Base-by-base conservation (phyloP, 1,284 basidiomycete genomes). In the Marasmius sp. region DNA sequence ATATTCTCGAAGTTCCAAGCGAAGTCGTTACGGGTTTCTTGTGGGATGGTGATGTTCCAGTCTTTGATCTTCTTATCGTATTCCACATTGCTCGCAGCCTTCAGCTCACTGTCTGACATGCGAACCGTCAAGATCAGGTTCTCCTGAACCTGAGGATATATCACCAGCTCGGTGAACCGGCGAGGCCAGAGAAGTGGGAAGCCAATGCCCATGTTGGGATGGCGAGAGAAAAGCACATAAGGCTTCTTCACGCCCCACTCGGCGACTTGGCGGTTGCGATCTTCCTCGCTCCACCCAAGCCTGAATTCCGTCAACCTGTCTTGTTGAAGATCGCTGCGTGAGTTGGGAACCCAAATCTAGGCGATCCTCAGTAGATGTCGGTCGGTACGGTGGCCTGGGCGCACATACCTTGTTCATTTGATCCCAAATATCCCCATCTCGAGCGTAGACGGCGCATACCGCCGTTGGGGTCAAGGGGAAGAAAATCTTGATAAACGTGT, bases 81-180 rank as follows among this genome's bases (percentile, higher is more conserved):
- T 5, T 57, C 10, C 9, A 57, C 33, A 45, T 45, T 54, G 52
- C 20, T 45, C 6, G 7, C 55, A 57, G n/a, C 33, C 11, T 41
- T 22, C 20, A 57, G 38, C 20, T 57, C 11, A 2, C 45, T 14
- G 55, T 57, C 39, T 36, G 55, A 57, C 7, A 57, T 57, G 1
- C 39, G 37, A 11, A 41, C 43, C 14, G 18, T 45, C 6, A 60
- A 22, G 53, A 65, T 50, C 45, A 61, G 56, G 5, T 9, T 47
- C n/a, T 65, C 64, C 49, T 65, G 64, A 18, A 65, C 48, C 27
- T 65, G 58, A 6, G 59, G 16, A 48, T 63, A 64, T 36, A 65
- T 43, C 36, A 65, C 64, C 59, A 65, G 57, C 49, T 65, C 64
- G 55, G 63, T 65, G 20, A 39, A 65, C 38, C 64, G 58, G 9